A percentile compares a stretch with the other conserved stretches of the same genome.
Evolutionary conservation across 1,284 basidiomycete species (phyloP).

Genomic region (Lentinula novae-zelandiae): DNA sequence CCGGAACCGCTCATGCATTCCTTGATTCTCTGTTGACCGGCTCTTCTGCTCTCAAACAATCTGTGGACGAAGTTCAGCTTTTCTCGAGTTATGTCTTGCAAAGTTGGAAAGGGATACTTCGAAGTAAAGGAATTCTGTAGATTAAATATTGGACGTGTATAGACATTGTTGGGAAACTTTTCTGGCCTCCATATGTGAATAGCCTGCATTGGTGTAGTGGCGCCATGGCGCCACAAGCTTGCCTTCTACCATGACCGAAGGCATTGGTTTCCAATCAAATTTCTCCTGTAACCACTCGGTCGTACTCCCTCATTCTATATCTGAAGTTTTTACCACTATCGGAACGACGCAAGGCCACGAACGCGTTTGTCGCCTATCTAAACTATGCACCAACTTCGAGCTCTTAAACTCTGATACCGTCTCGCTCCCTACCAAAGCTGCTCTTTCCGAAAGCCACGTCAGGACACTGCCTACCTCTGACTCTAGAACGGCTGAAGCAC

Average conservation of each 20-base stretch:
- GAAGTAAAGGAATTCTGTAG: constrained; percentile 53
- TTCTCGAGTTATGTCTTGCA: constrained; percentile 59
- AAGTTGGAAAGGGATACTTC: constrained; percentile 66
- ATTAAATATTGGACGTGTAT: background rate
- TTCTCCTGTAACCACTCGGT: constrained; percentile 28
- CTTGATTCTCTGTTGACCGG: constrained; percentile 57
- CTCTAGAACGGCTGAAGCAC: background rate
- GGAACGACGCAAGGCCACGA: constrained; percentile 30
- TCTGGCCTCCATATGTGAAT: too few relatives aligned
- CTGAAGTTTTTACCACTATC: constrained; percentile 26
- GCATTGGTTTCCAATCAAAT: constrained; percentile 22
- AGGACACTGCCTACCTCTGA: constrained; percentile 12
- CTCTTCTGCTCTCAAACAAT: constrained; percentile 37
- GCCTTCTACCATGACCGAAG: background rate
- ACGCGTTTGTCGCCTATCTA: constrained; percentile 27
- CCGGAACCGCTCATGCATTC: constrained; percentile 58
- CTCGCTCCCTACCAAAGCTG: constrained; percentile 13
- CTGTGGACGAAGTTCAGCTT: constrained; percentile 43
- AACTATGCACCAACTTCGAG: constrained; percentile 26
- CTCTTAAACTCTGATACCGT: constrained; percentile 25
- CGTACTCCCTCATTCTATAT: constrained; percentile 25
- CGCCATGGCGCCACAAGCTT: background rate
- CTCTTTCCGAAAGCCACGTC: constrained; percentile 18
- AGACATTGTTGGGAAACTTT: too few relatives aligned
- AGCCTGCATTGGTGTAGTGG: background rate